A percentile compares a stretch with the other conserved stretches of the same genome.
Conservation (phyloP, 345 rosid genomes). For the Brassica napus region DNA sequence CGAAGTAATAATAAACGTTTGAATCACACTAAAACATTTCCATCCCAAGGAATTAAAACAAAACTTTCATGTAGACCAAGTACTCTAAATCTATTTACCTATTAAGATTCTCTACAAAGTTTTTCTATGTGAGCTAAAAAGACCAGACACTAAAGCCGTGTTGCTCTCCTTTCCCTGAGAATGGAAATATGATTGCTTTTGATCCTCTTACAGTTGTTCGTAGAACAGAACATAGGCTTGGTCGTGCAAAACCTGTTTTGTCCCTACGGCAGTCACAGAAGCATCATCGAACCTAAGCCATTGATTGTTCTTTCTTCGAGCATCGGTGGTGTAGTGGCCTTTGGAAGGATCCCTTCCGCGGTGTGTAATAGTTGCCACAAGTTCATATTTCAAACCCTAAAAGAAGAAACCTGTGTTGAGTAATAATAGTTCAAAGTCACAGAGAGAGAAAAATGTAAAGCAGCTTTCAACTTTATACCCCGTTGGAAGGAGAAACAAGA, state of each 20-base stretch:
- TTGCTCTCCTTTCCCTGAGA: not conserved
- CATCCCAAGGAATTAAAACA: constrained; percentile 36
- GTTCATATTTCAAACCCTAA: constrained; percentile 65
- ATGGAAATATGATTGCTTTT: not conserved
- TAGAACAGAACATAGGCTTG: constrained; percentile 96
- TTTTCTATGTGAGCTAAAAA: constrained; percentile 2
- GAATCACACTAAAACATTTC: constrained; percentile 20
- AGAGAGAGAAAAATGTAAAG: constrained; percentile 1
- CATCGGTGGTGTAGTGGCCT: constrained; percentile 95
- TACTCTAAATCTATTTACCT: constrained; percentile 37
- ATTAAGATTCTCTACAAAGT: constrained; percentile 26
- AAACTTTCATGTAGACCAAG: constrained; percentile 35
- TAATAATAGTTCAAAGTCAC: constrained; percentile 14
- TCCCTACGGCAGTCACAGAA: constrained; percentile 63
- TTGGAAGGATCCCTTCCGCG: constrained; percentile 89
- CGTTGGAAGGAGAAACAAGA: constrained; percentile 61
- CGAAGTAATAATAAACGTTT: constrained; percentile 18
- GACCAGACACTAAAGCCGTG: constrained; percentile 6
- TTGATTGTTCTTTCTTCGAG: constrained; percentile 57
- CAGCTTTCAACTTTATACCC: constrained; percentile 44
- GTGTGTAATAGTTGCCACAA: constrained; percentile 88
- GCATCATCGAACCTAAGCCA: constrained; percentile 91
- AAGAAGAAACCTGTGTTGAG: constrained; percentile 8
- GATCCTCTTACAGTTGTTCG: constrained; percentile 56
- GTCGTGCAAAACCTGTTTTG: constrained; percentile 72